Evolutionary conservation across 495 filamentous ascomycete species (phyloP), one percentile per base, ranked within the genome.

Genomic region (Lasiosphaeria ovina): DNA sequence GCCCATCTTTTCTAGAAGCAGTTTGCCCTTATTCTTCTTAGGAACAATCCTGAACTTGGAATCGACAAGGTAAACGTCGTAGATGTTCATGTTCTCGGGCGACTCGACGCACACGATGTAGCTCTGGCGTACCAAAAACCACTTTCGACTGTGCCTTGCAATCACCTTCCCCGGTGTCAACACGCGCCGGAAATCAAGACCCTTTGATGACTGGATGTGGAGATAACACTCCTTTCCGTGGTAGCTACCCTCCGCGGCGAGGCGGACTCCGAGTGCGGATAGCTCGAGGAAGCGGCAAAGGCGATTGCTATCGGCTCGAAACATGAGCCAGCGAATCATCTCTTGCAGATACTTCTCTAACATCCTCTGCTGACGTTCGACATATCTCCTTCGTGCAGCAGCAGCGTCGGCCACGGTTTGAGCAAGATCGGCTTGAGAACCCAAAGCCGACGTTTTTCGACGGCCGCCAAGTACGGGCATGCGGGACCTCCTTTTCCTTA

Each of bases 71-170:
- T 98, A 97, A 62, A 98, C 94, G 76, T 99, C 94, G 69, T 97
- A 98, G 45, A 98, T 96, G 69, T 96, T 95, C 93, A 97, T 96
- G 64, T 93, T 93, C 66, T 98, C 93, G 10, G 94, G 94, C 1
- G 93, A 97, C 70, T 99, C 93, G 45, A 98, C 93, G 63, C 95
- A 98, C 58, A 96, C 93, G 57, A 99, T 87, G 66, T 98, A 99
- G 72, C 91, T 96, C 71, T 98, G 93, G 51, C 94, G 81, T n/a
- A 99, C 93, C 38, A 96, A 78, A 72, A 99, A 99, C 94, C 94
- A 99, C 72, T 96, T 96, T 7, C 92, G 91, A 57, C 81, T 85
- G 74, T 97, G 93, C 16, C 92, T 83, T 48, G 86, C 85, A 65
- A 89, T 89, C 62, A 97, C 77, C 59, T 89, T 81, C 32, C 80